Conservation (phyloP, 371 early-diverging fungal genomes). For the Zychaea mexicana region DNA sequence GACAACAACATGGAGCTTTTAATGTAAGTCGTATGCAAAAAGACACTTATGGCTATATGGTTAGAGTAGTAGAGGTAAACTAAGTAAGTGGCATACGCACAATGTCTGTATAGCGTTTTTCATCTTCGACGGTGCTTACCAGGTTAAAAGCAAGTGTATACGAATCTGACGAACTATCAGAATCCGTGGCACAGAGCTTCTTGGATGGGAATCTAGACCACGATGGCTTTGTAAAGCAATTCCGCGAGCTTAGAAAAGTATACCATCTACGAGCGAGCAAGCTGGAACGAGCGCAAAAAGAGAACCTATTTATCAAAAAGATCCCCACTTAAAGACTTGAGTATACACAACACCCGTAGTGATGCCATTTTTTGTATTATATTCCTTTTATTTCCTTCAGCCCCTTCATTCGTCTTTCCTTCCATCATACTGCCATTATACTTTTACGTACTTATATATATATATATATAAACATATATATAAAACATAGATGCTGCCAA, state of each 20-base stretch:
- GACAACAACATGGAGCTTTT: slow-evolving; percentile 58
- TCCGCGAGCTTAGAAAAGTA: slow-evolving; percentile 61
- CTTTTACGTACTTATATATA: too few relatives aligned
- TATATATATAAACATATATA: too few relatives aligned
- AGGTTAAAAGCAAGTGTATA: slow-evolving; percentile 56
- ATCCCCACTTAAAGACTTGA: not conserved
- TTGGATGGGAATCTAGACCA: slow-evolving; percentile 62
- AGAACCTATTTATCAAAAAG: slow-evolving; percentile 14
- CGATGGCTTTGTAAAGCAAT: slow-evolving; percentile 62
- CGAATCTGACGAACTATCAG: slow-evolving; percentile 66
- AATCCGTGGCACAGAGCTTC: slow-evolving; percentile 61
- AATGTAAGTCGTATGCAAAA: slow-evolving; percentile 35
- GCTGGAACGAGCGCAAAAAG: slow-evolving; percentile 54
- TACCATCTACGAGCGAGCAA: slow-evolving; percentile 67
- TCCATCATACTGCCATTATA: too few relatives aligned
- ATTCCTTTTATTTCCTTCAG: too few relatives aligned
- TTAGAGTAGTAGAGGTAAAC: not conserved
- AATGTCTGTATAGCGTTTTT: slow-evolving; percentile 65
- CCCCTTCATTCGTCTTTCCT: too few relatives aligned
- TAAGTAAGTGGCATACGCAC: not conserved
- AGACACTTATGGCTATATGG: not conserved
- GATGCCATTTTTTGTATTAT: too few relatives aligned
- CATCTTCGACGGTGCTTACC: slow-evolving; percentile 58
- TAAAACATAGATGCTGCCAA: too few relatives aligned
- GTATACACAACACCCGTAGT: too few relatives aligned